Evolutionary conservation across 371 early-diverging fungal genomes (phyloP), one percentile per base, ranked within the genome.

Genomic region (Mucor saturninus): DNA sequence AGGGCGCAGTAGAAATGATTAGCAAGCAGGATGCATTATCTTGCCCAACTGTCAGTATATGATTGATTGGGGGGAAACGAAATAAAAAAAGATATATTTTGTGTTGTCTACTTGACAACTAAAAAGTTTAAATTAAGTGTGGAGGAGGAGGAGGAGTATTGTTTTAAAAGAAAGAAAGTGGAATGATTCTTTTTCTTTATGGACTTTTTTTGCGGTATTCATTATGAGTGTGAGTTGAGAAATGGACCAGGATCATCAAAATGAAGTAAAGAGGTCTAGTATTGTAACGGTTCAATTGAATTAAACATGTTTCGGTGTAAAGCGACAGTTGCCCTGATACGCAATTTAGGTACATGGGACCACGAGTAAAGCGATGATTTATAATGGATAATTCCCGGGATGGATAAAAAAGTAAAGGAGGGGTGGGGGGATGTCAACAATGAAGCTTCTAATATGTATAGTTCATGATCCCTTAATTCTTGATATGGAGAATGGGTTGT

Each of bases 1-100:
- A 72, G n/a, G 80, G 87, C 14, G 92, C 93, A n/a, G 30, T 67
- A n/a, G 30, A 57, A 15, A 46, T 62, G 56, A 40, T 59, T 48
- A 28, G 31, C 28, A 39, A 35, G 21, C 21, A 21, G 30, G 11
- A 30, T 13, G n/a, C 43, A 42, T n/a, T n/a, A 42, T 42, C 43
- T 14, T 30, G 10, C 9, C 2, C 13, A 50, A 30, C 31, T 50
- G 46, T 46, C 46, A 46, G 21, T 21, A 46, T 3, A 42, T 42
- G 11, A 42, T 46, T 21, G 21, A 21, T 21, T 21, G 21, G 21
- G 21, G 21, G 21, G 1, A 46, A 35, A 8, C 8, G 6, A 21
- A 46, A 46, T 46, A 46, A 46, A 46, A 6, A 15, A 8, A 46
- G 9, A 46, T 5, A 3, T 46, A 21, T 45, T 46, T 46, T 9